Percentiles rank a stretch among this genome's conserved stretches.
phyloP scores from a whole-genome alignment of 2,329 filamentous ascomycete species.

The Cordyceps fumosorosea region DNA sequence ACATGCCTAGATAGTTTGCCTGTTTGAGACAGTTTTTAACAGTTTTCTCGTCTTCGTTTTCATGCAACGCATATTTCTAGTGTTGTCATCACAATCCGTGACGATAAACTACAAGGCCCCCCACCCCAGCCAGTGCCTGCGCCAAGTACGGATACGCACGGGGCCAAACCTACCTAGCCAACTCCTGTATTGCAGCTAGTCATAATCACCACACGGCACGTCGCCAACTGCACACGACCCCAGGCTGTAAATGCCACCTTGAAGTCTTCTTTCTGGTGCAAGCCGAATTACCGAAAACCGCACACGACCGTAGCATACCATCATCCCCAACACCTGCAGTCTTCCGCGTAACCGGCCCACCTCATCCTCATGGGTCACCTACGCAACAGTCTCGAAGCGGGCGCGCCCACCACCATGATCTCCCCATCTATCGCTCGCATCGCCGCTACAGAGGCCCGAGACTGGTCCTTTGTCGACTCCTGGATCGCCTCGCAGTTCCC shows the following conservation, averaged over 20 bases:
- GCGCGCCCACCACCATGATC: constrained; percentile 50
- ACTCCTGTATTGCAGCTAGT: neutral
- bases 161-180: neutral
- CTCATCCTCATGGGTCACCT: constrained; percentile 31
- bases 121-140: too few relatives aligned
- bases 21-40: too few relatives aligned
- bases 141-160: too few relatives aligned
- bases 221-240: too few relatives aligned
- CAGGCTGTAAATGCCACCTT: too few relatives aligned
- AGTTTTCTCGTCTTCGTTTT: neutral
- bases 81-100: neutral
- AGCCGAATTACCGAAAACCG: too few relatives aligned
- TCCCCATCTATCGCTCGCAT: constrained; percentile 64
- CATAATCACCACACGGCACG: too few relatives aligned
- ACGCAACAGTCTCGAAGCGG: constrained; percentile 15
- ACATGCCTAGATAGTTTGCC: too few relatives aligned
- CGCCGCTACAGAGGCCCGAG: constrained; percentile 75
- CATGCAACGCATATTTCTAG: neutral
- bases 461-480: constrained; percentile 81
- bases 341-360: neutral
- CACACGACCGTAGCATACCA: too few relatives aligned
- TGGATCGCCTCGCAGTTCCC: constrained; percentile 72
- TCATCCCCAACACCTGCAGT: neutral
- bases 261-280: too few relatives aligned
- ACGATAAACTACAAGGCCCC: too few relatives aligned